Base-by-base conservation (phyloP, 345 rosid genomes). In the Stellera chamaejasme region DNA sequence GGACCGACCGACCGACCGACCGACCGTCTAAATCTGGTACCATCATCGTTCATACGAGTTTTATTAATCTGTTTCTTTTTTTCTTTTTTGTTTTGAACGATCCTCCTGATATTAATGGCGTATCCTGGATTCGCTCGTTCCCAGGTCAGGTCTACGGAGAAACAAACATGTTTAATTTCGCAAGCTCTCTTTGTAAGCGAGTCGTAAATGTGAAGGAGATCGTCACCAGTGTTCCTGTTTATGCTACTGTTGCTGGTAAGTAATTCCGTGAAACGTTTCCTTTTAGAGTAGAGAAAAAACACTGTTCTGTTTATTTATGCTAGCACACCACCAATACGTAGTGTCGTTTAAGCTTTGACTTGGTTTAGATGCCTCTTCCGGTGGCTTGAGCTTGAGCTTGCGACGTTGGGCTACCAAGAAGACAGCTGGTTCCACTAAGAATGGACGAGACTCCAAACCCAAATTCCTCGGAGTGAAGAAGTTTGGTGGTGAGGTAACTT, bases 401-500 rank as follows among this genome's bases (percentile, higher is more conserved):
- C 72, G 79, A 72, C 83, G 90, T 12, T 93, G 95, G 96, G 96
- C 96, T 74, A 79, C 95, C 3, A 89, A 89, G 65, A 89, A 77
- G 66, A 64, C 80, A 0, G 94, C 92, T 46, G 97, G 99, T 42
- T 93, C 94, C 43, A 84, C 97, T 0, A 89, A 84, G 82, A 93
- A 93, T 19, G 95, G 83, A 44, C 75, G 99, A 19, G 95, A 82
- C 74, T 87, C 97, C 0, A 76, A 79, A 48, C 95, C 97, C 19
- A 87, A 87, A 83, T 70, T 79, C 62, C 94, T 93, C n/a, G 99
- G 92, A 9, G 96, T 87, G 36, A 89, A 89, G 85, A 87, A 89
- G 51, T 93, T 81, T n/a, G 95, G 99, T 43, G 96, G 88, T 14
- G 96, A 89, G 92, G 95, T 84, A 26, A 72, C 60, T 63, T 47